Conservation (phyloP, 2,329 filamentous ascomycete species). For the Daldinia sp. region DNA sequence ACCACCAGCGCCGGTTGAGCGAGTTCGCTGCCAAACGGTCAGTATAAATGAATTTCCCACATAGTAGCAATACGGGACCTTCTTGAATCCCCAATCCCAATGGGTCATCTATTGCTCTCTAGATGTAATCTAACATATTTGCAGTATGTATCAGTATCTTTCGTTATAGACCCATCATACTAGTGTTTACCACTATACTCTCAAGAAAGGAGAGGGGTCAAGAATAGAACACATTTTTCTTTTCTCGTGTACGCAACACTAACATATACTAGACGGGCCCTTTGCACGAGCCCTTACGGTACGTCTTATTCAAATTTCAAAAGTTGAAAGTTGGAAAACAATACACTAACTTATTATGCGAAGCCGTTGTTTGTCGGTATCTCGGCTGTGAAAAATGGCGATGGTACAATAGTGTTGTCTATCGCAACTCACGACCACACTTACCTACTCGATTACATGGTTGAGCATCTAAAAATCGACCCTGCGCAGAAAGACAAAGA, state of each 20-base stretch:
- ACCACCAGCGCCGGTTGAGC: constrained; percentile 42
- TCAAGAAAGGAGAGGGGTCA: background rate
- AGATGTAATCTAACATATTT: constrained; percentile 14
- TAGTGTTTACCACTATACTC: background rate
- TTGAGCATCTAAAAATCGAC: constrained; percentile 66
- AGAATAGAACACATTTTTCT: background rate
- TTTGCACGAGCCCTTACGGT: constrained; percentile 63
- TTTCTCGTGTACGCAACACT: constrained; percentile 3
- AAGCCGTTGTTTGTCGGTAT: constrained; percentile 73
- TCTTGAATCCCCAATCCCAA: background rate
- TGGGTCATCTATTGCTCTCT: background rate
- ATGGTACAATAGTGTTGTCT: constrained; percentile 68
- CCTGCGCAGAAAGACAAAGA: constrained; percentile 56
- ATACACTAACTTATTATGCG: constrained; percentile 9
- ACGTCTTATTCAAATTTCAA: constrained; percentile 18
- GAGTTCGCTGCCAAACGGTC: constrained; percentile 38
- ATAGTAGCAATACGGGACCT: background rate
- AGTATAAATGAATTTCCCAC: constrained; percentile 15
- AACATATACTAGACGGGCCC: constrained; percentile 34
- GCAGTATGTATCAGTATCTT: constrained; percentile 26
- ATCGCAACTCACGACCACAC: constrained; percentile 79
- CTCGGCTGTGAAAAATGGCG: constrained; percentile 65
- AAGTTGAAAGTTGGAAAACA: background rate
- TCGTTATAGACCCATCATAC: background rate
- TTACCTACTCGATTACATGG: constrained; percentile 79